Evolutionary conservation across 2,329 filamentous ascomycete species (phyloP), one percentile per base, ranked within the genome.

Genomic region (Diaporthe citrichinensis): DNA sequence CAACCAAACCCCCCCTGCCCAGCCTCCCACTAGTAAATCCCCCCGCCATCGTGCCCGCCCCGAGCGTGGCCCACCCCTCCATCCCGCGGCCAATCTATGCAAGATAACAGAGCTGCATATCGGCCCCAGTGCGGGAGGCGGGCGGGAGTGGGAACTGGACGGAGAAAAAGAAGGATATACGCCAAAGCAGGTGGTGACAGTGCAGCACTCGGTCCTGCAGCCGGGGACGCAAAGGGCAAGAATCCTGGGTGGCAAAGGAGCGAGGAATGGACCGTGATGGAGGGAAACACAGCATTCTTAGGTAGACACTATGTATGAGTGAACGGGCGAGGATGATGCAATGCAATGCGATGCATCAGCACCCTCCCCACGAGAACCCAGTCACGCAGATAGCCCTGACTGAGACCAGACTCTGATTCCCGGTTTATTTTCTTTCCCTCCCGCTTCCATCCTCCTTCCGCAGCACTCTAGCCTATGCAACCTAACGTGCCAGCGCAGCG

Each of bases 31-130:
- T 25, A 36, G 49, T 53, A 53, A 23, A 53, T 53, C 23, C 17
- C 46, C 49, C 62, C 41, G 41, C 62, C 62, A 14, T 51, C 10
- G 7, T 49, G 62, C 62, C 62, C 44, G 62, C 62, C 62, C 44
- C 31, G 23, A 68, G 6, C 44, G 6, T 68, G 62, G 62, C 44
- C 44, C 44, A 46, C 44, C 62, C 7, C 53, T 23, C 62, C 28
- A 67, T 67, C 39, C 46, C 46, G 46, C 14, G 12, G 20, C 44
- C 62, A 68, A 68, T 68, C 62, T 68, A 68, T 68, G 62, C 62
- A 68, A 68, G 62, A 68, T 68, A 68, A 68, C 46, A 68, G 62
- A 68, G 62, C 23, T 68, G 62, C 62, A 68, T 68, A 53, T 39
- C 44, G 62, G 62, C 44, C 20, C 41, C 58, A 25, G 15, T n/a